Evolutionary conservation across 257 asterid genomes (phyloP), one percentile per base, ranked within the genome.

Genomic region (Plectranthus barbatus): DNA sequence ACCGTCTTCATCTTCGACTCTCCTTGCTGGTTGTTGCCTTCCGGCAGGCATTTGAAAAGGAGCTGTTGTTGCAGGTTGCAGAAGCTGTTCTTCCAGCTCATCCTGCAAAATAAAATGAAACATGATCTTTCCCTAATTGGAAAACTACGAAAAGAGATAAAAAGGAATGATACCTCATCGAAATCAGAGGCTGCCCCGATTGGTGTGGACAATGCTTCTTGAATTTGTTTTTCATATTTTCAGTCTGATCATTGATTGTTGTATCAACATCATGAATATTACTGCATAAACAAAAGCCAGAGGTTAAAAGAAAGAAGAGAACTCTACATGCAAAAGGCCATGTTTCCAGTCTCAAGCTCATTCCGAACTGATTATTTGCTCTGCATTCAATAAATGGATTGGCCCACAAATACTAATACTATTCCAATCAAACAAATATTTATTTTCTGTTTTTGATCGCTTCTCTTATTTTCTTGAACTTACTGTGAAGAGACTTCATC

Each of bases 171-270:
- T 50, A 84, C 91, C 79, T 84, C 91, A 56, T 84, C 91, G 66
- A 84, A 79, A 77, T 81, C 88, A 73, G 91, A 85, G 7, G 85
- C 79, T 47, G 86, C 69, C 40, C 91, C 91, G 55, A 84, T 66
- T 31, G 91, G 88, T 6, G 82, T 48, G 7, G 91, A 70, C 48
- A 84, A 71, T 45, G 88, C 88, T 49, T 81, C 91, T 62, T 80
- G 85, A 50, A 84, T 81, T 62, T 74, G 77, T 74, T 81, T 74
- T 81, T 84, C 91, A 84, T 84, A 57, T 77, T 84, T 66, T 84
- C 88, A 9, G 88, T 84, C 76, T 84, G 91, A 68, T 84, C 86
- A 42, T 81, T 84, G 75, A 84, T 84, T 12, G 91, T 84, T 70
- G 79, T 84, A 76, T 81, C 88, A 36, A 84, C 91, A 53, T 81